Evolutionary conservation across 345 rosid genomes (phyloP).

Genomic region (Barbarea vulgaris): DNA sequence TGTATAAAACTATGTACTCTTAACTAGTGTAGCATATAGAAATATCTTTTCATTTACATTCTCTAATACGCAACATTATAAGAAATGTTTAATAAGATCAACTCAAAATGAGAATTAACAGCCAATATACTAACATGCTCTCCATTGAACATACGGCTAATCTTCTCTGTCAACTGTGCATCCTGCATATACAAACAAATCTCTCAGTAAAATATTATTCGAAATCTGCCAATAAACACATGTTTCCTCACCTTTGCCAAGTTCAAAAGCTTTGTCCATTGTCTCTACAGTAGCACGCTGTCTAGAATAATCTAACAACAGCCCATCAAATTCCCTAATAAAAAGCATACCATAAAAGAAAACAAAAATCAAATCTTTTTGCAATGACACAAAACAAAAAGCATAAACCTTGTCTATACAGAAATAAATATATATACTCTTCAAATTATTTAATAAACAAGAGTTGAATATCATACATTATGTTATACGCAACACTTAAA

Average conservation of each 20-base stretch:
- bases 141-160: constrained; percentile 73
- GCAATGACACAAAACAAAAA: background rate
- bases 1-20: background rate
- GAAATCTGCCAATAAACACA: background rate
- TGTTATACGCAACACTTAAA: too few species aligned
- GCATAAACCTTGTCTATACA: background rate
- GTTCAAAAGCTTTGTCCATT: constrained; percentile 60
- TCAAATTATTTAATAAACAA: too few species aligned
- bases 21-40: background rate
- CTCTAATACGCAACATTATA: background rate
- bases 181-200: constrained; percentile 54
- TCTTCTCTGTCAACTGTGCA: constrained; percentile 73
- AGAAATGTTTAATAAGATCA: background rate
- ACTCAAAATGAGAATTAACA: constrained; percentile 16
- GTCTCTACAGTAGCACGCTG: constrained; percentile 73
- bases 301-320: constrained; percentile 78
- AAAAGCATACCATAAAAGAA: constrained; percentile 9
- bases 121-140: constrained; percentile 65
- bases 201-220: background rate
- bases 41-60: background rate
- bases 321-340: constrained; percentile 73
- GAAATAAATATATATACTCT: background rate
- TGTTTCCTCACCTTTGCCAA: constrained; percentile 70
- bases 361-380: background rate
- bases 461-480: too few species aligned